Evolutionary conservation across 305 asterid species (phyloP), one percentile per base, ranked within the genome.

Genomic region (Rubia peregrina): DNA sequence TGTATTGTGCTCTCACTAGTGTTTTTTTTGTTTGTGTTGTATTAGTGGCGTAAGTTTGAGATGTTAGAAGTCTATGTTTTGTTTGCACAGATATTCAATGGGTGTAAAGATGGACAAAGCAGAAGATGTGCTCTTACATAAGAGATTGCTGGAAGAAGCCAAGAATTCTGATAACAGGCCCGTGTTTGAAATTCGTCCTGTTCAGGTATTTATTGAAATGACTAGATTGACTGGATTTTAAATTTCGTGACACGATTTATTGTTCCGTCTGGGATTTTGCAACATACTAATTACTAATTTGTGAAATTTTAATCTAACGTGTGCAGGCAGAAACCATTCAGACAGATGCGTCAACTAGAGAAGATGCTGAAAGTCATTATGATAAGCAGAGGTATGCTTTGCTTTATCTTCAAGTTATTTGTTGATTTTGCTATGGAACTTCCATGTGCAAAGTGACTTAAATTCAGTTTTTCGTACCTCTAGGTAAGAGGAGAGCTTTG

Each of bases 71-170:
- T 36, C 24, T 49, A 21, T 21, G 51, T n/a, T 51, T 14, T 6
- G 16, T 74, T 65, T 41, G 49, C n/a, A 75, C 65, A 84, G 88
- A 62, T 84, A 84, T 70, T 84, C 84, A 16, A 75, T 79, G 81
- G 88, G 81, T 81, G 88, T 84, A 72, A 81, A 81, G 67, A 86
- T 84, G 80, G 88, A 84, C 63, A 80, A 86, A 62, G 88, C 88
- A 43, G 88, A 84, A 70, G 86, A 84, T 77, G 88, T 84, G 67
- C 79, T 84, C 43, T 79, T 78, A 63, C 88, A 84, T 57, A 84
- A 80, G 79, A 74, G 81, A 67, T 61, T 84, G 38, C 71, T 84
- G 61, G 73, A 71, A 59, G 71, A 73, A 33, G 88, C 88, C 19
- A 77, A 74, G 76, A 85, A 81, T 72, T 84, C 86, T 33, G 77